A percentile compares a stretch with the other conserved stretches of the same genome.
These are phyloP conservation scores for Candolleomyces aberdarensis DNA, from an alignment of 768 basidiomycete species.

Conservation along the genomic window DNA sequence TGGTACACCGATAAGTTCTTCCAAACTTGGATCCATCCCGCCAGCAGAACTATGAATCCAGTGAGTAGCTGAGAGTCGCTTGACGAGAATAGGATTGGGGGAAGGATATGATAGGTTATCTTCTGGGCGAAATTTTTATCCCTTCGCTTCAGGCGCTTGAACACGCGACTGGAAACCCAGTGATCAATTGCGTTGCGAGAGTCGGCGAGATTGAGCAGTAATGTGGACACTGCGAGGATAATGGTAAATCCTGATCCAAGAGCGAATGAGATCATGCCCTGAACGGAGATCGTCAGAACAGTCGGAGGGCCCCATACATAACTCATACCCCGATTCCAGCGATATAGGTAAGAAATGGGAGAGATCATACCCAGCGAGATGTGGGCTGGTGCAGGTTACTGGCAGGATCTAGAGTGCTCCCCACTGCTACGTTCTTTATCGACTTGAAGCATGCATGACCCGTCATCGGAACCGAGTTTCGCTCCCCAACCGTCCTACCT, in stretches of 20 bases:
- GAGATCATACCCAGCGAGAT: background rate
- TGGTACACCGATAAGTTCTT: slow-evolving; percentile 5
- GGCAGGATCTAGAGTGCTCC: background rate
- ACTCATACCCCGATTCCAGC: slow-evolving; percentile 5
- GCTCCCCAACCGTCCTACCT: too few relatives aligned
- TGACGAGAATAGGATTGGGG: slow-evolving; percentile 6
- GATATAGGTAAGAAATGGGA: background rate
- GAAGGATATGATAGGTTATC: background rate
- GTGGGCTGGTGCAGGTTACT: background rate
- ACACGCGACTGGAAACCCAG: background rate
- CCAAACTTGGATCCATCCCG: slow-evolving; percentile 1
- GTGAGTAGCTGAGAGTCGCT: slow-evolving; percentile 8
- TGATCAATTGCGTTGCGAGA: background rate
- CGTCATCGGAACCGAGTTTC: too few relatives aligned
- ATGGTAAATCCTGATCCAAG: background rate
- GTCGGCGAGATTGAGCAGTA: background rate
- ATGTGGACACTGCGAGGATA: background rate
- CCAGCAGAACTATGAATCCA: background rate
- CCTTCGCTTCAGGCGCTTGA: background rate
- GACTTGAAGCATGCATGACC: too few relatives aligned
- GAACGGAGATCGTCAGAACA: background rate
- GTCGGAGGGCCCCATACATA: background rate
- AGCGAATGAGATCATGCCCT: background rate
- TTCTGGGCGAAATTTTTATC: background rate
- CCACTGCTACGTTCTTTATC: too few relatives aligned